Conservation (phyloP, 225 moss, liverwort and hornwort species). For the Polytrichum formosum region DNA sequence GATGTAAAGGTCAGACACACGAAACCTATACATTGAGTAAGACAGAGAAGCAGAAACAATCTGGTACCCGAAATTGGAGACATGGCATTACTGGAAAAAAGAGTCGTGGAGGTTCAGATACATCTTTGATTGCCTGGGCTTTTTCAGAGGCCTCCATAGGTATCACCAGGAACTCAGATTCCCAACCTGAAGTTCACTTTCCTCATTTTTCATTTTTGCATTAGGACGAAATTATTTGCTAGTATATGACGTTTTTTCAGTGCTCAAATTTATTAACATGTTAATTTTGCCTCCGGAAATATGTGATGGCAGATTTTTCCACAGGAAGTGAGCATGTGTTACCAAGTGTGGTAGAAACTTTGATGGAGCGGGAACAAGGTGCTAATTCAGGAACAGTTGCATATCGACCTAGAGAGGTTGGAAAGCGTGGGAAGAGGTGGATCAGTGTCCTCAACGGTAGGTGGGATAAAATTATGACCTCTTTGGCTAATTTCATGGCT, state of each 20-base stretch:
- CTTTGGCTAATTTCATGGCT: not conserved
- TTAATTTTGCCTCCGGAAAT: no score
- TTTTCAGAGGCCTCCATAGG: constrained; percentile 32
- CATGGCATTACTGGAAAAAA: constrained; percentile 12
- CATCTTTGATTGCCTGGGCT: constrained; percentile 32
- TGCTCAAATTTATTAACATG: no score
- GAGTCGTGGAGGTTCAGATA: constrained; percentile 26
- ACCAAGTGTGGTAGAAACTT: constrained; percentile 48
- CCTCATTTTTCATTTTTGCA: not conserved
- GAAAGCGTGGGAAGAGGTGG: constrained; percentile 71
- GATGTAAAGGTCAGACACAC: constrained; percentile 27
- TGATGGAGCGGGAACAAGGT: constrained; percentile 70
- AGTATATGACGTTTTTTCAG: no score
- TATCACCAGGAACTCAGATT: not conserved
- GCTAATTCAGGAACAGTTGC: constrained; percentile 67
- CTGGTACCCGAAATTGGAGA: constrained; percentile 20
- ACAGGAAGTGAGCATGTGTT: constrained; percentile 19
- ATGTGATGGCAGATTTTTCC: constrained; percentile 5
- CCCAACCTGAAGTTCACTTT: not conserved
- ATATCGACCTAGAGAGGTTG: constrained; percentile 62
- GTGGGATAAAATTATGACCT: not conserved
- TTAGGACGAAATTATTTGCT: no score
- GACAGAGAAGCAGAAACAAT: constrained; percentile 32
- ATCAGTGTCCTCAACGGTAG: constrained; percentile 49
- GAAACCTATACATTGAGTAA: constrained; percentile 20